These are phyloP conservation scores for Saccharum hybrid DNA, from an alignment of 202 grass and related monocot genomes.

Conservation along the genomic window DNA sequence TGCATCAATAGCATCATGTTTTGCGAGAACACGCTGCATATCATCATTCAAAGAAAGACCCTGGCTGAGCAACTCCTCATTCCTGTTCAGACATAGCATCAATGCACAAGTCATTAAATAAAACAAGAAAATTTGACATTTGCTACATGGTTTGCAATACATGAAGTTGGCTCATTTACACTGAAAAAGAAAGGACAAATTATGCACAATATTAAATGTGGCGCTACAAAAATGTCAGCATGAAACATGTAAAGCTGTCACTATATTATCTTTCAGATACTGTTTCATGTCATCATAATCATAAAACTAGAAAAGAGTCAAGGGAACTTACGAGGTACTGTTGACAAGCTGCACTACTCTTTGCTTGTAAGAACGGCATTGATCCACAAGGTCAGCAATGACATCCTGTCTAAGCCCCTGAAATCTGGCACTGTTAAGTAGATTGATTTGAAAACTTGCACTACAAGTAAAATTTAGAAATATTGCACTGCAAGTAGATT, in stretches of 20 bases:
- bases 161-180: slow-evolving; percentile 3
- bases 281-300: background rate
- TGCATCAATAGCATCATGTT: slow-evolving; percentile 90
- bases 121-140: slow-evolving; percentile 6
- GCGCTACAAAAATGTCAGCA: background rate
- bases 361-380: slow-evolving; percentile 86
- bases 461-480: background rate
- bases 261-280: background rate
- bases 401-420: slow-evolving; percentile 88
- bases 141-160: background rate
- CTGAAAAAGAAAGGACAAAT: background rate
- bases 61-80: slow-evolving; percentile 82
- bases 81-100: slow-evolving; percentile 48
- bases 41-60: slow-evolving; percentile 96
- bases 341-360: slow-evolving; percentile 90
- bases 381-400: slow-evolving; percentile 88
- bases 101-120: slow-evolving; percentile 3
- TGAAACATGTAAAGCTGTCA: background rate
- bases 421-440: slow-evolving; percentile 8
- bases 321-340: slow-evolving; percentile 77
- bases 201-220: background rate
- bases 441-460: background rate
- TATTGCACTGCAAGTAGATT: background rate
- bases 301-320: slow-evolving; percentile 25
- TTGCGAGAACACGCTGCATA: slow-evolving; percentile 77